These are phyloP conservation scores for Zygnema cylindricum DNA, from an alignment of 139 green algal species.

Conservation along the genomic window DNA sequence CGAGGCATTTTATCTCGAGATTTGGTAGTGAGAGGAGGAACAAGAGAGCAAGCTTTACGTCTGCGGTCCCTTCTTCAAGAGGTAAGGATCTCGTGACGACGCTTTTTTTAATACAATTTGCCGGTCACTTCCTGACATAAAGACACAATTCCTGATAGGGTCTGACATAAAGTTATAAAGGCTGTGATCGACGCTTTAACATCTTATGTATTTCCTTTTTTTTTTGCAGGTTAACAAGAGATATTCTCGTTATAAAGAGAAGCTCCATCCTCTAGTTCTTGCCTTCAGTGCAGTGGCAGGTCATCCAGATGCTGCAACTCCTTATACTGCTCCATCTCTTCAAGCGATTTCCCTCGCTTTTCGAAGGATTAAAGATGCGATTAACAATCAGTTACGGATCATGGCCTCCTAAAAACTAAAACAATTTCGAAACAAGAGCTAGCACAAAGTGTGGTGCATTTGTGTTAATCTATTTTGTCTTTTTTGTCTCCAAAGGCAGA, in stretches of 20 bases:
- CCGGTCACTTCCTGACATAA: no score
- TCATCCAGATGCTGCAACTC: neutral
- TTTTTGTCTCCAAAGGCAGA: no score
- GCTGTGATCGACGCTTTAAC: no score
- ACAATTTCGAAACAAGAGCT: no score
- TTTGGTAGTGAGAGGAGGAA: conserved; percentile 2
- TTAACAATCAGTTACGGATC: neutral
- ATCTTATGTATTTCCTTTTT: no score
- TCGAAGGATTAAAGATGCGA: conserved; percentile 6
- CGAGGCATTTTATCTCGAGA: neutral
- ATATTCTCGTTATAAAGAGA: conserved; percentile 1
- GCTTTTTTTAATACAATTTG: no score
- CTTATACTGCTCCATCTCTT: conserved; percentile 4
- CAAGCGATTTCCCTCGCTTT: conserved; percentile 21
- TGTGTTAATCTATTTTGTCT: no score
- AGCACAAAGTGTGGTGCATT: no score
- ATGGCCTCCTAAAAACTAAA: conserved; percentile 11
- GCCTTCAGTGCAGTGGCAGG: neutral
- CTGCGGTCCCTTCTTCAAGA: conserved; percentile 4
- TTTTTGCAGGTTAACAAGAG: neutral
- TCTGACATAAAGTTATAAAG: no score
- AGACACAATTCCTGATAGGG: no score
- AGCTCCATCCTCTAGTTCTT: conserved; percentile 4
- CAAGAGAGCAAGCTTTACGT: neutral
- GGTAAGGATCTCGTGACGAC: no score